These are phyloP conservation scores for Curvularia eragrostidis DNA, from an alignment of 2,329 filamentous ascomycete species.

Conservation along the genomic window DNA sequence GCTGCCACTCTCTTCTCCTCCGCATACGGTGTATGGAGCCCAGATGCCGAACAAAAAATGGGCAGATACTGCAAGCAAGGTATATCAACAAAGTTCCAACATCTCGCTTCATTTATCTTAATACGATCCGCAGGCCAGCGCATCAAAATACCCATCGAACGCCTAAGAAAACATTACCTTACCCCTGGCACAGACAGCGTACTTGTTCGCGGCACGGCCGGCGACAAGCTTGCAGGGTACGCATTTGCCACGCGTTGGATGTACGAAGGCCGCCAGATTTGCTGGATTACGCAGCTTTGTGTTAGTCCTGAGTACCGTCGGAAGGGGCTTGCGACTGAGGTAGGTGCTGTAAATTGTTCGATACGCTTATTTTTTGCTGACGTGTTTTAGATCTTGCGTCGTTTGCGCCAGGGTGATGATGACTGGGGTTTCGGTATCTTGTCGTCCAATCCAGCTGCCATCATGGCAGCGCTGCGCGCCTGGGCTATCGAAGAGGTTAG, in stretches of 20 bases:
- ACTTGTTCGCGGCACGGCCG: neutral
- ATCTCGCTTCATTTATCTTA: neutral
- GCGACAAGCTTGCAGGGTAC: neutral
- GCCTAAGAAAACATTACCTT: neutral
- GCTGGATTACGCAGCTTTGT: constrained; percentile 7
- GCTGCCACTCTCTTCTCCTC: neutral
- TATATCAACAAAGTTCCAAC: neutral
- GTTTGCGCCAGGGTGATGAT: neutral
- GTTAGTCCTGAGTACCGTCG: neutral
- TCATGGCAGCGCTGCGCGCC: neutral
- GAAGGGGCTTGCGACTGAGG: neutral
- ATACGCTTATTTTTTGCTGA: neutral
- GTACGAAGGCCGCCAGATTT: neutral
- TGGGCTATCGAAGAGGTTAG: neutral
- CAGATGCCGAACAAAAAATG: neutral
- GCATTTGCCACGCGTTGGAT: constrained; percentile 3
- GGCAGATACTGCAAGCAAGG: constrained; percentile 3
- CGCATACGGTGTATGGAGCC: constrained; percentile 1
- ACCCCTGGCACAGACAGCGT: neutral
- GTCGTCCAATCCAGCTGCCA: constrained; percentile 3
- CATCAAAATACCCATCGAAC: neutral
- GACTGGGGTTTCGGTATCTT: neutral
- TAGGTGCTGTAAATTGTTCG: neutral
- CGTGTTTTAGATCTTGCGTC: neutral
- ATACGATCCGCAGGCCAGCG: neutral